Conservation (phyloP, 1,284 basidiomycete genomes). For the Apiotrichum veenhuisii region DNA sequence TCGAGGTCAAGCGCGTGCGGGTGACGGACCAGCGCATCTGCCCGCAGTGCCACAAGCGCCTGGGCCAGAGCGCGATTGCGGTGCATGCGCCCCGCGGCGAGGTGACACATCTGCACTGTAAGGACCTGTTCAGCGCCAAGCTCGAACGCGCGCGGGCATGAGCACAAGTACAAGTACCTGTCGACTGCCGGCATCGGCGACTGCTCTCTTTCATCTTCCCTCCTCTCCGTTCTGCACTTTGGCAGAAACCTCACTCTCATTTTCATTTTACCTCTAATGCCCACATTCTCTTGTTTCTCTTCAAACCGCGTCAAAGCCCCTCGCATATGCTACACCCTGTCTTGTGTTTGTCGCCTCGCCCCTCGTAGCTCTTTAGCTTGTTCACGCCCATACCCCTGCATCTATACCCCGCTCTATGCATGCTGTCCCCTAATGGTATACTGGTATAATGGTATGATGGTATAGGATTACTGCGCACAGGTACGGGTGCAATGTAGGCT, state of each 20-base stretch:
- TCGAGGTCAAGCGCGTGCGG: slow-evolving; percentile 79
- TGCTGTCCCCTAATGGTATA: background rate
- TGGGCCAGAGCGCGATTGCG: slow-evolving; percentile 91
- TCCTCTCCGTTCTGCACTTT: no score
- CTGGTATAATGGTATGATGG: background rate
- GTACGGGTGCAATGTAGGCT: background rate
- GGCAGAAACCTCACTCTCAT: no score
- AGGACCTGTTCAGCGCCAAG: slow-evolving; percentile 65
- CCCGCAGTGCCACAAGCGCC: slow-evolving; percentile 88
- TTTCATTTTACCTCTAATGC: background rate
- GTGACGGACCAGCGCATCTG: slow-evolving; percentile 90
- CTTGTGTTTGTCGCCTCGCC: no score
- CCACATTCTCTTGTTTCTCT: background rate
- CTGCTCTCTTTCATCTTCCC: no score
- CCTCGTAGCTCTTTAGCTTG: background rate
- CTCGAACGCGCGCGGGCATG: slow-evolving; percentile 28
- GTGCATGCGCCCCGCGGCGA: slow-evolving; percentile 86
- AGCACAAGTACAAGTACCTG: background rate
- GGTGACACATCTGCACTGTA: slow-evolving; percentile 90
- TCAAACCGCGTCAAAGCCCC: no score
- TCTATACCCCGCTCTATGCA: slow-evolving; percentile 5
- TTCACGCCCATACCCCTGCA: background rate
- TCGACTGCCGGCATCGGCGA: no score
- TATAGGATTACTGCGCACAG: background rate
- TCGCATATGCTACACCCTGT: no score